These are phyloP conservation scores for Solanum paucissectum DNA, from an alignment of 257 asterid genomes.

Conservation along the genomic window DNA sequence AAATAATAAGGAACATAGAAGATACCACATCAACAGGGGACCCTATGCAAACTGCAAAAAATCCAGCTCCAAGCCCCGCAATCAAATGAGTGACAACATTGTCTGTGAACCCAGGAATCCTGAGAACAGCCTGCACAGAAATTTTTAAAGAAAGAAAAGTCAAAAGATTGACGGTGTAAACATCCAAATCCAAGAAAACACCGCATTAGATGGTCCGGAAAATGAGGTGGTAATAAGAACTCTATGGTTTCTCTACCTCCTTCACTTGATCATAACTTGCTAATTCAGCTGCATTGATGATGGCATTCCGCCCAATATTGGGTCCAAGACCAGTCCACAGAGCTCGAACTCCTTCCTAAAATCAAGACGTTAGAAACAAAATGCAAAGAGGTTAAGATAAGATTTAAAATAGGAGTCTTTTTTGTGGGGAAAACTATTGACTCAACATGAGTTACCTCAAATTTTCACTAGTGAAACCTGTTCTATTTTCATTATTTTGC, in stretches of 20 bases:
- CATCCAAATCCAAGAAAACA: not conserved
- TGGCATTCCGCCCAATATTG: slow-evolving; percentile 89
- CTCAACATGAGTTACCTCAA: not conserved
- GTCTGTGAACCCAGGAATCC: slow-evolving; percentile 95
- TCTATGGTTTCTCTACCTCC: slow-evolving; percentile 37
- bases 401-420: not conserved
- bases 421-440: not conserved
- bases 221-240: not conserved
- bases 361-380: not conserved
- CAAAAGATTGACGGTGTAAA: not conserved
- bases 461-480: not conserved
- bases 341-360: slow-evolving; percentile 73
- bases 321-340: slow-evolving; percentile 99
- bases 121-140: slow-evolving; percentile 59
- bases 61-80: slow-evolving; percentile 96
- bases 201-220: not conserved
- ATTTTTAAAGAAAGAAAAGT: not conserved
- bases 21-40: slow-evolving; percentile 98
- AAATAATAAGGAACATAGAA: not conserved
- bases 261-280: slow-evolving; percentile 99
- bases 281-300: slow-evolving; percentile 93
- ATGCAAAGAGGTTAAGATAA: not conserved
- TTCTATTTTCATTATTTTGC: not conserved
- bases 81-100: slow-evolving; percentile 78
- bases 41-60: slow-evolving; percentile 94